phyloP scores from a whole-genome alignment of 352 stramenopile genomes.

The Globisporangium mamillatum region DNA sequence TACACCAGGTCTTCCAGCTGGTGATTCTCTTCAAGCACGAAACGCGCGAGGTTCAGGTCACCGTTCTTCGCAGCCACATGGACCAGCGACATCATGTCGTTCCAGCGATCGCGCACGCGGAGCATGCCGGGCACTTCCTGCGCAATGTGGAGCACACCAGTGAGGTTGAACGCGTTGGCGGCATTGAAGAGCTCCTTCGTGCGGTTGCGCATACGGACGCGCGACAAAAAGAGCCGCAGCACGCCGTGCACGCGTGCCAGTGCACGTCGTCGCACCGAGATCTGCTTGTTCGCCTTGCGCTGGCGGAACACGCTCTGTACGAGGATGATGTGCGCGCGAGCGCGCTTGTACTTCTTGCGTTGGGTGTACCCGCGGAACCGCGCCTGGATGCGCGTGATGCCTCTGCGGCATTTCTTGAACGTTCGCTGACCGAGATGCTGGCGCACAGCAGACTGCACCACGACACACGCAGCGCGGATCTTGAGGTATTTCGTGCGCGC shows the following conservation, averaged over 20 bases:
- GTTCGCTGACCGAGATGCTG: constrained; percentile 60
- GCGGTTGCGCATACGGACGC: constrained; percentile 80
- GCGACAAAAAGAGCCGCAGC: constrained; percentile 71
- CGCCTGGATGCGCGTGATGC: constrained; percentile 70
- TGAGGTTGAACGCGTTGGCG: constrained; percentile 75
- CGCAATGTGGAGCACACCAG: constrained; percentile 74
- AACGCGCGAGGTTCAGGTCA: constrained; percentile 78
- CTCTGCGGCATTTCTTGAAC: constrained; percentile 62
- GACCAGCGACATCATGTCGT: constrained; percentile 85
- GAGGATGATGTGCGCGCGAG: constrained; percentile 45
- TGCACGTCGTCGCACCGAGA: constrained; percentile 51
- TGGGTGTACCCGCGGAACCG: constrained; percentile 55
- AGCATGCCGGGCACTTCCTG: constrained; percentile 81
- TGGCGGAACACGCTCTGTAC: constrained; percentile 79
- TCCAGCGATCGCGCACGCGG: constrained; percentile 65
- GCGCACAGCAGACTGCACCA: constrained; percentile 74
- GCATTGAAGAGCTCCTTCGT: constrained; percentile 77
- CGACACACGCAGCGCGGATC: constrained; percentile 39
- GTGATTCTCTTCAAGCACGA: constrained; percentile 77
- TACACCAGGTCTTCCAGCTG: constrained; percentile 87
- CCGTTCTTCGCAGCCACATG: constrained; percentile 88
- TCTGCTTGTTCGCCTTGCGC: constrained; percentile 46
- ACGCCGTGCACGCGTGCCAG: constrained; percentile 72
- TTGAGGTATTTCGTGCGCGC: constrained; percentile 53
- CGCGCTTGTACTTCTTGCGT: constrained; percentile 59